Evolutionary conservation across 257 asterid genomes (phyloP).

Genomic region (Linaria vulgaris): DNA sequence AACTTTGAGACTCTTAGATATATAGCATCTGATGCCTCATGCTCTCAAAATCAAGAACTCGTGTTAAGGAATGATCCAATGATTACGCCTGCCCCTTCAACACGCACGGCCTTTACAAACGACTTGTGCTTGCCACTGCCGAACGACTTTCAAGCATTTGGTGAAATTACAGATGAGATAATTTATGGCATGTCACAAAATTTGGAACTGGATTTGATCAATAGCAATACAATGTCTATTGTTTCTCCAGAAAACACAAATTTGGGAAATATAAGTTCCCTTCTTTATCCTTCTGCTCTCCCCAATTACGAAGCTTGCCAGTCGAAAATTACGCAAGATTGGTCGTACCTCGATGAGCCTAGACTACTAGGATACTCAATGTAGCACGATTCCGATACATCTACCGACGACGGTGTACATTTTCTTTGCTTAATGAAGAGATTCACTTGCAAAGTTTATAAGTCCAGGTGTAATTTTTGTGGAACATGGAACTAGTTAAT

Average conservation of each 20-base stretch:
- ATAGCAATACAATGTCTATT: slow-evolving; percentile 21
- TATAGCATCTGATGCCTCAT: background rate
- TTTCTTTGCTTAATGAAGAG: background rate
- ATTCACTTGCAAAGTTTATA: slow-evolving; percentile 2
- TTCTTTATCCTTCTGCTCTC: slow-evolving; percentile 28
- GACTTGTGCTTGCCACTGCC: background rate
- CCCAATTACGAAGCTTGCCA: slow-evolving; percentile 24
- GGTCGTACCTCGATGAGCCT: slow-evolving; percentile 24
- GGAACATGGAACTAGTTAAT: slow-evolving; percentile 13
- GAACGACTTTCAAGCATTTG: slow-evolving; percentile 13
- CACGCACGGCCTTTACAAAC: background rate
- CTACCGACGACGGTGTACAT: slow-evolving; percentile 8
- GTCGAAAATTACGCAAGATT: slow-evolving; percentile 19
- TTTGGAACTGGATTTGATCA: slow-evolving; percentile 30
- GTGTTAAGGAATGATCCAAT: too few relatives aligned
- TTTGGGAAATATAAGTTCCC: slow-evolving; percentile 37
- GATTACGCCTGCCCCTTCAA: background rate
- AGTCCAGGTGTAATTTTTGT: slow-evolving; percentile 24
- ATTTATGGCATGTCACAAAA: slow-evolving; percentile 13
- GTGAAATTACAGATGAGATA: slow-evolving; percentile 24
- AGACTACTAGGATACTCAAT: slow-evolving; percentile 19
- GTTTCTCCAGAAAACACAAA: slow-evolving; percentile 35
- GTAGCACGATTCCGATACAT: background rate
- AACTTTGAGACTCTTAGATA: background rate
- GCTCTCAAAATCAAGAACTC: background rate